phyloP scores from a whole-genome alignment of 176 grass and related monocot species.

The Ananas comosus region DNA sequence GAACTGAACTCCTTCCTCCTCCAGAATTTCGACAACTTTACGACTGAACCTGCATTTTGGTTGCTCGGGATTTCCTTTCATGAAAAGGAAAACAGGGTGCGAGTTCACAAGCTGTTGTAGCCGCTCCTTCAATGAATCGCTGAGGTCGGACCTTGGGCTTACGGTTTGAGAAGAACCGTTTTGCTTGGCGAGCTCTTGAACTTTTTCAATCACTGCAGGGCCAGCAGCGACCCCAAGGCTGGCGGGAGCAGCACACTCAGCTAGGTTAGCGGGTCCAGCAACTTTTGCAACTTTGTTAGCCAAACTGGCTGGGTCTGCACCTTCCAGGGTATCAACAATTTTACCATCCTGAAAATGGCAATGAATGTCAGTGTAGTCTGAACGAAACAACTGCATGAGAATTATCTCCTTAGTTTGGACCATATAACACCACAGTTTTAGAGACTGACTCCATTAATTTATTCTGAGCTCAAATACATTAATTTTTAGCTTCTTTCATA shows the following conservation, averaged over 20 bases:
- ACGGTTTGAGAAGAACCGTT: slow-evolving; percentile 40
- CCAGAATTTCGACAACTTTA: slow-evolving; percentile 78
- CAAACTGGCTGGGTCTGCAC: slow-evolving; percentile 84
- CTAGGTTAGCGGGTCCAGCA: slow-evolving; percentile 46
- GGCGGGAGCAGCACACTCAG: slow-evolving; percentile 49
- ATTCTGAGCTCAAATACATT: too few relatives aligned
- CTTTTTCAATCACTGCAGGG: slow-evolving; percentile 49
- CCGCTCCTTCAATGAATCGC: slow-evolving; percentile 39
- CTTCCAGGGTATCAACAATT: slow-evolving; percentile 72
- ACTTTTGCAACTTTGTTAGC: slow-evolving; percentile 86
- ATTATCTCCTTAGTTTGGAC: slow-evolving; percentile 1
- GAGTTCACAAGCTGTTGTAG: slow-evolving; percentile 84
- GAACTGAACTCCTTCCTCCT: slow-evolving; percentile 66
- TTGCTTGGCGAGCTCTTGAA: slow-evolving; percentile 35
- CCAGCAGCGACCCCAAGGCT: slow-evolving; percentile 46
- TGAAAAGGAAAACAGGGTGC: slow-evolving; percentile 67
- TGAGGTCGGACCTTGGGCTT: slow-evolving; percentile 12
- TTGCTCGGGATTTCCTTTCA: slow-evolving; percentile 83
- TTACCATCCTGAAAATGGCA: slow-evolving; percentile 58
- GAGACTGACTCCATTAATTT: too few relatives aligned
- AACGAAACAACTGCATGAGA: slow-evolving; percentile 1
- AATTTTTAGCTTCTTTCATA: too few relatives aligned
- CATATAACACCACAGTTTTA: slow-evolving; percentile 2
- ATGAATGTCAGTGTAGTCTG: slow-evolving; percentile 4
- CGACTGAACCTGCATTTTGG: slow-evolving; percentile 90